Evolutionary conservation across 148 eudicot species (phyloP).

Genomic region (Chenopodium berlandieri): DNA sequence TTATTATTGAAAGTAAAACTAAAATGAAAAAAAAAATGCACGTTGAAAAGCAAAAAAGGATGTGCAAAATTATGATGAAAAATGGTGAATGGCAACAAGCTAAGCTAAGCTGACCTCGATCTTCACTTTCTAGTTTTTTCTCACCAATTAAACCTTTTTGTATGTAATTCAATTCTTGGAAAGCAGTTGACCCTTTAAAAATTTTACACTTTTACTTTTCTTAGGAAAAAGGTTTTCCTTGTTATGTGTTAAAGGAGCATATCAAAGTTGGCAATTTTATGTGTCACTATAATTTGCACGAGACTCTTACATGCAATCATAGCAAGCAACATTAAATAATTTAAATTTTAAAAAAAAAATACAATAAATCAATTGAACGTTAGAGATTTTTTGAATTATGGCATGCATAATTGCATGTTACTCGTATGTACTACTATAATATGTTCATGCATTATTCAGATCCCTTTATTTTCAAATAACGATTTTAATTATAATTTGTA

Average conservation of each 20-base stretch:
- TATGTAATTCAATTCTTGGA: slow-evolving; percentile 9
- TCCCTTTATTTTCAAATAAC: too few relatives aligned
- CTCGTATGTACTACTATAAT: too few relatives aligned
- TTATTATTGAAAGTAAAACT: background rate
- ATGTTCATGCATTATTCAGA: too few relatives aligned
- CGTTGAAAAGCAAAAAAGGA: background rate
- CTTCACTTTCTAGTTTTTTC: background rate
- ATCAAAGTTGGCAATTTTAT: background rate
- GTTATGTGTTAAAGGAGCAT: background rate
- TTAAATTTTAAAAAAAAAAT: too few relatives aligned
- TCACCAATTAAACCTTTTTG: slow-evolving; percentile 4
- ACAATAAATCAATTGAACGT: too few relatives aligned
- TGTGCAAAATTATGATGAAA: background rate
- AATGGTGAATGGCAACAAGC: slow-evolving; percentile 19
- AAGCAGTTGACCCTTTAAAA: slow-evolving; percentile 25
- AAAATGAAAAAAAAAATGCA: background rate
- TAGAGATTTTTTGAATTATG: too few relatives aligned
- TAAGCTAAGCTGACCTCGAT: slow-evolving; percentile 1
- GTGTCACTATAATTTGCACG: slow-evolving; percentile 17
- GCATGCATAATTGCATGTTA: too few relatives aligned
- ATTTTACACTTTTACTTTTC: slow-evolving; percentile 23
- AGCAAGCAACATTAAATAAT: background rate
- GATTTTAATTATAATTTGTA: too few relatives aligned
- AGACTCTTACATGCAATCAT: slow-evolving; percentile 23
- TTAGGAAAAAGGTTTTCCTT: slow-evolving; percentile 8